Evolutionary conservation across 2,329 filamentous ascomycete species (phyloP), one percentile per base, ranked within the genome.

Genomic region (Elsinoe perseae): DNA sequence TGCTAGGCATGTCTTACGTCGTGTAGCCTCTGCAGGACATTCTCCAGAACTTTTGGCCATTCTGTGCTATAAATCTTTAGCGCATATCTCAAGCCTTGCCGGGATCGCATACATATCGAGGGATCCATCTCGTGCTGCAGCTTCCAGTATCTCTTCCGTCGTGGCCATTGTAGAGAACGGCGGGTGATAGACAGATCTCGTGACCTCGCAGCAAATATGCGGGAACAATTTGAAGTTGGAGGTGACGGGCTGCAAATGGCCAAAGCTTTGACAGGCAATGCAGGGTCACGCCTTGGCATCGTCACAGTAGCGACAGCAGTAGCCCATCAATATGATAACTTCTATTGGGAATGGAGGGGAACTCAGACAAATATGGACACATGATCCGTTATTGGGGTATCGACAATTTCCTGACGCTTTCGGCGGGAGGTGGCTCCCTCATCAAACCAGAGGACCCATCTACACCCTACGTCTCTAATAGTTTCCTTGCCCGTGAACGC

Each of bases 21-120:
- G 69, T 93, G 85, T 50, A 92, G 77, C 64, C 84, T 81, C 58
- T 81, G 73, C 54, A 91, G 73, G 34, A 92, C 74, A 28, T 80
- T 79, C 63, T 80, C 78, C 50, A 88, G 77, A 63, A 89, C 77
- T 57, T 72, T 72, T 30, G 84, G 83, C 87, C 87, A 92, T 68
- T 79, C 78, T 57, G 80, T 77, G 65, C 87, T 90, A 69, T 32
- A 25, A 32, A 42, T n/a, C 56, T 50, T 58, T 56, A 36, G 62
- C 43, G 54, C 58, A 40, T 59, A 60, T 76, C 62, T 75, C 68
- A 56, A 21, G 20, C 30, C 23, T 6, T 21, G 28, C 40, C 40
- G 42, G 44, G 14, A 28, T 9, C 32, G 66, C 78, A 63, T 74
- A 84, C 81, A 77, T 72, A 61, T 83, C 78, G 63, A 84, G 76